Conservation (phyloP, 2,329 filamentous ascomycete species). For the Trichoderma simmonsii region DNA sequence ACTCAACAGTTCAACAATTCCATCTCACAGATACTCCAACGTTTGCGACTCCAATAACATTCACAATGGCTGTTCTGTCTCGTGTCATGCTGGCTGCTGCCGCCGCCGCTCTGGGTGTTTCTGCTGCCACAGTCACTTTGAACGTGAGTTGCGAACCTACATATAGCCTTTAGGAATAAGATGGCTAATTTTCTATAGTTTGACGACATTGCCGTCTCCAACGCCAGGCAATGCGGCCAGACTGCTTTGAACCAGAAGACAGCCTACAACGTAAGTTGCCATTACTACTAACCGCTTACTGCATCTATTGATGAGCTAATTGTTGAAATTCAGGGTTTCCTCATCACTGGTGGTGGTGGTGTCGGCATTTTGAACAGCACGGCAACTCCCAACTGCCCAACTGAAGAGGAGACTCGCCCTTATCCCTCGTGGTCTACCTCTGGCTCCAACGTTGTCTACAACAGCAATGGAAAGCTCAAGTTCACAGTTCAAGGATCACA, state of each 20-base stretch:
- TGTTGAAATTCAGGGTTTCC: neutral
- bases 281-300: accelerated
- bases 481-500: neutral
- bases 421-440: neutral
- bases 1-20: neutral
- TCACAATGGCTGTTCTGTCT: neutral
- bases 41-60: neutral
- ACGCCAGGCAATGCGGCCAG: neutral
- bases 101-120: neutral
- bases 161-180: neutral
- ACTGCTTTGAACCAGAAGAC: neutral
- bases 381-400: neutral
- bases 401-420: neutral
- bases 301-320: neutral
- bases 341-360: neutral
- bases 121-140: neutral
- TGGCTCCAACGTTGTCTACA: conserved; percentile 2
- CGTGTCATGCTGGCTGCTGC: neutral
- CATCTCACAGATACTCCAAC: neutral
- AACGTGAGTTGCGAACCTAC: neutral
- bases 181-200: neutral
- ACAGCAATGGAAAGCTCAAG: neutral
- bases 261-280: neutral
- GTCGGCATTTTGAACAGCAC: neutral
- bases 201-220: neutral